Conservation (phyloP, 2,329 filamentous ascomycete species). For the Lachnellula cervina region DNA sequence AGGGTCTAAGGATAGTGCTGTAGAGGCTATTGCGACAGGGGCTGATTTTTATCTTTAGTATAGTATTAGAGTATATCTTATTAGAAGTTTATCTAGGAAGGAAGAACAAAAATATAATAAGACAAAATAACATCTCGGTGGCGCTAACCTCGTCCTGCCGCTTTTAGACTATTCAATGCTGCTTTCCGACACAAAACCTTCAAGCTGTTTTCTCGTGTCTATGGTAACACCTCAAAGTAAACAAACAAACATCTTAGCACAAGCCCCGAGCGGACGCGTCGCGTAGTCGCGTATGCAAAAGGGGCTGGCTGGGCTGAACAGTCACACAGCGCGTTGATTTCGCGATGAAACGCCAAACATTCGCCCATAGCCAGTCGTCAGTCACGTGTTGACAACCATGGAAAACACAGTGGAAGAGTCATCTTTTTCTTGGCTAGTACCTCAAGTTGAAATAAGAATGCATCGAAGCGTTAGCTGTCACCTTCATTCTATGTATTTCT, state of each 20-base stretch:
- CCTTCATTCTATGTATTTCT: background rate
- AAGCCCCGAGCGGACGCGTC: background rate
- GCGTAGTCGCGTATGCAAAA: background rate
- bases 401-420: constrained; percentile 6
- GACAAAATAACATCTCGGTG: too few relatives aligned
- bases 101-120: too few relatives aligned
- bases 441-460: background rate
- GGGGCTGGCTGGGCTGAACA: background rate
- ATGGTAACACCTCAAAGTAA: too few relatives aligned
- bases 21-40: too few relatives aligned
- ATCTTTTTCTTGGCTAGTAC: background rate
- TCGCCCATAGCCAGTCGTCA: background rate
- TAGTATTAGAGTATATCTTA: too few relatives aligned
- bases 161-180: too few relatives aligned
- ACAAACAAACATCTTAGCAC: background rate
- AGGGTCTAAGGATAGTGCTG: too few relatives aligned
- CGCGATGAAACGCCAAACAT: constrained; percentile 2
- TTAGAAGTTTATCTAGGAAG: too few relatives aligned
- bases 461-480: background rate
- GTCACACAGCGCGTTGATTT: constrained; percentile 1
- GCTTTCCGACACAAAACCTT: too few relatives aligned
- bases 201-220: too few relatives aligned
- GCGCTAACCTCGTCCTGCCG: too few relatives aligned
- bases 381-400: constrained; percentile 1
- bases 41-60: too few relatives aligned